Conservation (phyloP, 176 grass and related monocot species). For the Tillandsia fasciculata region DNA sequence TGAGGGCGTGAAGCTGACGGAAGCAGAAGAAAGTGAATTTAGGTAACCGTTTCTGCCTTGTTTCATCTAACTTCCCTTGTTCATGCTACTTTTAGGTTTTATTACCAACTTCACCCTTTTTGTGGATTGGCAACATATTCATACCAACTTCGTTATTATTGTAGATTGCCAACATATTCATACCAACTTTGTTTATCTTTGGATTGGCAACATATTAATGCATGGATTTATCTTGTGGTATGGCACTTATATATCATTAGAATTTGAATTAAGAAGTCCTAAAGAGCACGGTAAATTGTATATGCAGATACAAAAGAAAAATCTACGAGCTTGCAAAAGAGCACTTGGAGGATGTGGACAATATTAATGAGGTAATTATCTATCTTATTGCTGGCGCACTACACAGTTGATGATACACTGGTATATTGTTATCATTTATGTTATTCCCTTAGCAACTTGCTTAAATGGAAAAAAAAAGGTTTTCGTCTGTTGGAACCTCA, state of each 20-base stretch:
- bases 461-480: too few relatives aligned
- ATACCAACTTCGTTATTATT: background rate
- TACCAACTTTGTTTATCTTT: conserved; percentile 8
- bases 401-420: background rate
- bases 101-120: too few relatives aligned
- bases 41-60: conserved; percentile 34
- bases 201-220: too few relatives aligned
- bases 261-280: background rate
- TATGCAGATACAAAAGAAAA: conserved; percentile 65
- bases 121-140: too few relatives aligned
- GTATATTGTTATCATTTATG: background rate
- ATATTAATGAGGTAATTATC: conserved; percentile 45
- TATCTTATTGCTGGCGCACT: background rate
- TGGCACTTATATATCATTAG: background rate
- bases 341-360: conserved; percentile 41
- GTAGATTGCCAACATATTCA: background rate
- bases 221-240: too few relatives aligned
- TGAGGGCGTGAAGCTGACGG: conserved; percentile 68
- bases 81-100: too few relatives aligned
- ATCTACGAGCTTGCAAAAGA: conserved; percentile 71
- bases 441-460: background rate
- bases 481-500: too few relatives aligned
- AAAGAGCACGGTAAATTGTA: background rate
- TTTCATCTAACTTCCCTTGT: background rate
- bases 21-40: conserved; percentile 67